A percentile compares a stretch with the other conserved stretches of the same genome.
These are phyloP conservation scores for Pichia cabralensis DNA, from an alignment of 805 yeast species.

Conservation along the genomic window DNA sequence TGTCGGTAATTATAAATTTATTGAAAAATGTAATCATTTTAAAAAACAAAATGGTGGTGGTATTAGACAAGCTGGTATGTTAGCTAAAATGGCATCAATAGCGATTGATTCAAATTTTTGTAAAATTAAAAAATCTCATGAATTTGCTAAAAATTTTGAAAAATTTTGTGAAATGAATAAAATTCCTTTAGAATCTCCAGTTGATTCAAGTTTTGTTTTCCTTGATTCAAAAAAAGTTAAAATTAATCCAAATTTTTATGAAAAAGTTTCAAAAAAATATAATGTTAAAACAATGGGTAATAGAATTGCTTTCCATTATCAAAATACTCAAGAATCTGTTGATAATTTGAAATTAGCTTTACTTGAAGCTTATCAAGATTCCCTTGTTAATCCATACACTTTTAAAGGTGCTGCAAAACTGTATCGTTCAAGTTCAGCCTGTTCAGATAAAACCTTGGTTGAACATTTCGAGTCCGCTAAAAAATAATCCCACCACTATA, in stretches of 20 bases:
- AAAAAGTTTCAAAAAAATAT: slow-evolving; percentile 37
- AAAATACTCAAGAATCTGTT: slow-evolving; percentile 43
- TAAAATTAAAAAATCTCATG: slow-evolving; percentile 40
- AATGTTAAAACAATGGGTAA: slow-evolving; percentile 61
- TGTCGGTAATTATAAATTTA: slow-evolving; percentile 54
- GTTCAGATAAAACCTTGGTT: slow-evolving; percentile 2
- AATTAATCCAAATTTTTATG: slow-evolving; percentile 40
- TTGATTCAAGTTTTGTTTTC: slow-evolving; percentile 77
- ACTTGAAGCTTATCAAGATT: slow-evolving; percentile 45
- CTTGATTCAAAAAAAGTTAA: slow-evolving; percentile 44
- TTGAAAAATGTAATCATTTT: slow-evolving; percentile 70
- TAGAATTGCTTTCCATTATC: slow-evolving; percentile 76
- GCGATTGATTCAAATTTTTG: slow-evolving; percentile 69
- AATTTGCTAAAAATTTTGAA: slow-evolving; percentile 39
- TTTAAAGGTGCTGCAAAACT: slow-evolving; percentile 13
- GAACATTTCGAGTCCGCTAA: too few species aligned
- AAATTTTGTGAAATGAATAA: slow-evolving; percentile 41
- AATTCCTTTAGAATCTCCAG: slow-evolving; percentile 57
- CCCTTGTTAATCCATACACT: slow-evolving; percentile 41
- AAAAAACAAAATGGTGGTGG: slow-evolving; percentile 94
- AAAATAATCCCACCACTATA: too few species aligned
- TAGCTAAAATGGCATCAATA: slow-evolving; percentile 66
- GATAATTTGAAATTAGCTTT: slow-evolving; percentile 49
- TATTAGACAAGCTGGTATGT: slow-evolving; percentile 76
- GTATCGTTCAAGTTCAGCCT: slow-evolving; percentile 9